Evolutionary conservation across 179 eudicot genomes (phyloP).

Genomic region (Monotropa hypopitys): DNA sequence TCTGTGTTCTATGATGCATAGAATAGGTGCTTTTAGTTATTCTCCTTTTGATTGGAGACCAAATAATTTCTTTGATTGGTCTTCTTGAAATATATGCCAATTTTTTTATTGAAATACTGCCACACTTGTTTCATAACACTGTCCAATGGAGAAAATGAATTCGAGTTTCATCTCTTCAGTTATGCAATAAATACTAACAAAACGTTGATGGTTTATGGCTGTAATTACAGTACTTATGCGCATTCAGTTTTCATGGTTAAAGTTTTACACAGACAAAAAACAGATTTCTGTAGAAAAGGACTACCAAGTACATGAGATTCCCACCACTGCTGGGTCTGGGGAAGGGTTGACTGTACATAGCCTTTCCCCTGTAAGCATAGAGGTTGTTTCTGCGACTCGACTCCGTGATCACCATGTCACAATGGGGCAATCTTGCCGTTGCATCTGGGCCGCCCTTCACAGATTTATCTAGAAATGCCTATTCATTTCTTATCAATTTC

Average conservation of each 20-base stretch:
- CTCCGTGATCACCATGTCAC: too few species aligned
- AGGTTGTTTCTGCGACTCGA: too few species aligned
- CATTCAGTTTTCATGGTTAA: not conserved
- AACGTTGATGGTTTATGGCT: not conserved
- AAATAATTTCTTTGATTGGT: not conserved
- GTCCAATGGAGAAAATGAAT: not conserved
- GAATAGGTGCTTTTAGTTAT: not conserved
- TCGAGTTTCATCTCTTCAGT: not conserved
- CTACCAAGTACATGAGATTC: too few species aligned
- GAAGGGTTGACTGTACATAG: too few species aligned
- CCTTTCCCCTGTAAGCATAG: too few species aligned
- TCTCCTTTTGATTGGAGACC: not conserved
- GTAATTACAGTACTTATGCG: not conserved
- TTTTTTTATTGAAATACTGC: not conserved
- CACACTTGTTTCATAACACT: not conserved
- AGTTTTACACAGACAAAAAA: not conserved
- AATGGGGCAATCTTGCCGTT: too few species aligned
- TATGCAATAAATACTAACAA: not conserved
- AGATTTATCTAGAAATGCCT: not conserved
- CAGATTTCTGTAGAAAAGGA: not conserved
- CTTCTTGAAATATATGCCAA: not conserved
- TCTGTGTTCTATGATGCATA: not conserved
- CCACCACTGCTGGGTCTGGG: too few species aligned
- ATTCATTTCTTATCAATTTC: not conserved
- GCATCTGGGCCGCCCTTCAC: too few species aligned